Percentiles rank a stretch among this genome's conserved stretches.
These are phyloP conservation scores for Coemansia aciculifera DNA, from an alignment of 192 early-diverging fungal species.

Conservation along the genomic window DNA sequence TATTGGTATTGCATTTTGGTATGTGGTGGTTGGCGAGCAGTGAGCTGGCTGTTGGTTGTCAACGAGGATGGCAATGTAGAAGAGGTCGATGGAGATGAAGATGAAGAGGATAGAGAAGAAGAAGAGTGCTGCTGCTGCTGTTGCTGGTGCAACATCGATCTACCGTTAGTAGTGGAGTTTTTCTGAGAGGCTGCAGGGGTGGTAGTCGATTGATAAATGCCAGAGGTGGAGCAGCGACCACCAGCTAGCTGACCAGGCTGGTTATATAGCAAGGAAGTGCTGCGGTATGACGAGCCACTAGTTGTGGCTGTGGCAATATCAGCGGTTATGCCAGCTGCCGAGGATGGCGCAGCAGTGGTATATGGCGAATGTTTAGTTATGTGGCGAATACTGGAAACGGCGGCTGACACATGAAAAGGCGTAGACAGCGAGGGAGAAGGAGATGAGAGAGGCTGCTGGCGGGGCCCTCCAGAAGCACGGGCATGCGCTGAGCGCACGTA, in stretches of 20 bases:
- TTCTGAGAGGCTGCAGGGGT: not conserved
- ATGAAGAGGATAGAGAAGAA: not conserved
- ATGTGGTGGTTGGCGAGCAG: not conserved
- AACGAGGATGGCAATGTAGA: not conserved
- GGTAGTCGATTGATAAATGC: constrained; percentile 1
- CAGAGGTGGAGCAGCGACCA: constrained; percentile 5
- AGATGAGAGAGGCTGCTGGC: not conserved
- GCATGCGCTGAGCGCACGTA: constrained; percentile 1
- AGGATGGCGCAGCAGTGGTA: not conserved
- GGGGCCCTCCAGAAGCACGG: not conserved
- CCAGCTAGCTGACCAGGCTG: not conserved
- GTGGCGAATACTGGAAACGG: not conserved
- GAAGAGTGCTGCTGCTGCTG: not conserved
- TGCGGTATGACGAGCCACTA: not conserved
- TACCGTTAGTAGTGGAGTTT: not conserved
- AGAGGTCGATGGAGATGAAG: constrained; percentile 4
- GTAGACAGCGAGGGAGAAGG: not conserved
- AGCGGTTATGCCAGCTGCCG: not conserved
- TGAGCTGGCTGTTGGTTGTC: not conserved
- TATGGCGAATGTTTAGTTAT: not conserved
- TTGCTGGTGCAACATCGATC: not conserved
- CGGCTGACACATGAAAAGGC: not conserved
- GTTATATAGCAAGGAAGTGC: not conserved
- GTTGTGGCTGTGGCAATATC: not conserved
- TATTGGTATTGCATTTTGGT: constrained; percentile 11